Conservation (phyloP, 495 filamentous ascomycete genomes). For the Bryoglossum gracile region DNA sequence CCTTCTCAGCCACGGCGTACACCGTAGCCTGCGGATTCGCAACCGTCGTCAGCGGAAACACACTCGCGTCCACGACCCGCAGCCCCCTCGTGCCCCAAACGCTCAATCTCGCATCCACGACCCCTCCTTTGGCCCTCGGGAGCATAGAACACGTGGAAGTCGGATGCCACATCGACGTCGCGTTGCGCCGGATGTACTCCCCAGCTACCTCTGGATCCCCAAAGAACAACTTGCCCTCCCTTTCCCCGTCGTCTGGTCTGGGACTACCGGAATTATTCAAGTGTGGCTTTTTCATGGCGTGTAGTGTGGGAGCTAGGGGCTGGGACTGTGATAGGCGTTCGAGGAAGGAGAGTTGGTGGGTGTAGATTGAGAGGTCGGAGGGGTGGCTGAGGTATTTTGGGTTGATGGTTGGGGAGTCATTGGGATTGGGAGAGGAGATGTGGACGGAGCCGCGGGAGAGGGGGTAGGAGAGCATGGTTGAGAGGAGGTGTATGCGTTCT, state of each 20-base stretch:
- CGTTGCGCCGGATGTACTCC: background rate
- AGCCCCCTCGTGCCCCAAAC: slow-evolving; percentile 43
- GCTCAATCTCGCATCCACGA: slow-evolving; percentile 46
- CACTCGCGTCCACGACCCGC: slow-evolving; percentile 47
- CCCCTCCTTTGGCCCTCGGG: slow-evolving; percentile 29
- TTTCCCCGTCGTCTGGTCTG: background rate
- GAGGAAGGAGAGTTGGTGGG: slow-evolving; percentile 34
- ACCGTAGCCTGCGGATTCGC: slow-evolving; percentile 44
- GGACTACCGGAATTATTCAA: background rate
- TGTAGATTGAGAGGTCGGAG: slow-evolving; percentile 43
- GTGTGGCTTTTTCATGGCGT: background rate
- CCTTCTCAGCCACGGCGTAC: slow-evolving; percentile 48
- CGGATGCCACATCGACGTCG: slow-evolving; percentile 22
- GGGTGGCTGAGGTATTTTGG: slow-evolving; percentile 44
- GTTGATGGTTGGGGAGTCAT: background rate
- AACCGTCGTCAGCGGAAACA: slow-evolving; percentile 42
- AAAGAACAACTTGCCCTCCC: background rate
- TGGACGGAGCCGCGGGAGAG: background rate
- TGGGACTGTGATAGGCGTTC: slow-evolving; percentile 29
- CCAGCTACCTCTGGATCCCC: background rate
- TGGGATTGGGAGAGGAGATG: background rate
- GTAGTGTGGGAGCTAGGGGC: slow-evolving; percentile 9
- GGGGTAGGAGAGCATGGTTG: background rate
- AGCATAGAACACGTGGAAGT: slow-evolving; percentile 30
- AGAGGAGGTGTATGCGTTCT: background rate